Conservation (phyloP, 1,139 yeast species). For the Lodderomyces elongisporus region DNA sequence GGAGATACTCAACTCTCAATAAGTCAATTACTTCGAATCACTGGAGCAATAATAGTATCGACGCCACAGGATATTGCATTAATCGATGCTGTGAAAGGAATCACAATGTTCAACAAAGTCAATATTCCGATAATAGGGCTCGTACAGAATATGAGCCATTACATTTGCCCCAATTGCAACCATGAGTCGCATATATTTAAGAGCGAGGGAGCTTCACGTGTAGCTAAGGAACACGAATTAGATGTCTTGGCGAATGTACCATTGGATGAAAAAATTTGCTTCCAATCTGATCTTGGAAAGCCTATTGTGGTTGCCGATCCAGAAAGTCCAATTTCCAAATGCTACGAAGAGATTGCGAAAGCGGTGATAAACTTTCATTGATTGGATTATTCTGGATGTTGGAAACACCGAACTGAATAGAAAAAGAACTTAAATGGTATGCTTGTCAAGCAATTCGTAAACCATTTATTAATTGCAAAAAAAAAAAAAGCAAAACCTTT, state of each 20-base stretch:
- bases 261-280: constrained; percentile 56
- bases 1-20: constrained; percentile 84
- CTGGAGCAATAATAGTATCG: constrained; percentile 77
- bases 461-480: too few relatives aligned
- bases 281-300: constrained; percentile 56
- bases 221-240: constrained; percentile 49
- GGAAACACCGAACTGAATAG: too few relatives aligned
- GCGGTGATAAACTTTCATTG: constrained; percentile 14
- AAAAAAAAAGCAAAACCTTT: too few relatives aligned
- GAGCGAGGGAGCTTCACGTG: constrained; percentile 54
- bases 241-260: constrained; percentile 66
- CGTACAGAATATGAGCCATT: constrained; percentile 81
- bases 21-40: constrained; percentile 69
- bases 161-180: constrained; percentile 67
- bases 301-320: constrained; percentile 55
- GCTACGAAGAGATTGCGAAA: constrained; percentile 45
- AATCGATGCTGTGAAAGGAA: constrained; percentile 76
- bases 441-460: too few relatives aligned
- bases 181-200: constrained; percentile 79
- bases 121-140: constrained; percentile 71
- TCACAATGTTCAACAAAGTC: constrained; percentile 71
- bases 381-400: too few relatives aligned
- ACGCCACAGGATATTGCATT: constrained; percentile 87
- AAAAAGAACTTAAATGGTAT: too few relatives aligned
- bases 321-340: constrained; percentile 27